Conservation (phyloP, 257 asterid species). For the Dorcoceras hygrometricum region DNA sequence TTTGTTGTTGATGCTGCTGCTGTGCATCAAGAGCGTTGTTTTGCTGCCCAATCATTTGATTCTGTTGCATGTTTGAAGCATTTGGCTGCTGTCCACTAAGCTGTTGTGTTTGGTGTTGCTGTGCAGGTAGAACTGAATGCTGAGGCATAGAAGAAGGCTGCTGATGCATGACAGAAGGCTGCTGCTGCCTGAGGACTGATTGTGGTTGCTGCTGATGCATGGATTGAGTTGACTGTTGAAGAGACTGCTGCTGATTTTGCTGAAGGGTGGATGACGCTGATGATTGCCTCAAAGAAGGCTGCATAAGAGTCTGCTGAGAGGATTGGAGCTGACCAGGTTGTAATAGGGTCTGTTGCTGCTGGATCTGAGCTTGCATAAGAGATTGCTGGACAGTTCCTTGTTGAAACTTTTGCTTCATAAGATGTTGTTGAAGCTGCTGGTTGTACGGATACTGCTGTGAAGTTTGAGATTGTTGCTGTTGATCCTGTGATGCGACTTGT, state of each 20-base stretch:
- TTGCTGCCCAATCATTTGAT: conserved; percentile 72
- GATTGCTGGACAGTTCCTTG: conserved; percentile 66
- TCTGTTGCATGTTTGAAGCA: conserved; percentile 66
- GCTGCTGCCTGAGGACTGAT: conserved; percentile 72
- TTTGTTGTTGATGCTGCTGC: conserved; percentile 60
- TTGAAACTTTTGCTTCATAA: conserved; percentile 69
- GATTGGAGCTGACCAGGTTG: conserved; percentile 77
- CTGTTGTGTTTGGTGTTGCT: conserved; percentile 66
- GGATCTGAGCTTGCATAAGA: conserved; percentile 67
- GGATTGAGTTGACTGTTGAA: conserved; percentile 70
- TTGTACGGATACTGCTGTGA: conserved; percentile 68
- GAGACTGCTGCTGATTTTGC: conserved; percentile 74
- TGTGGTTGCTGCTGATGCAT: conserved; percentile 84
- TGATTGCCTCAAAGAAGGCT: conserved; percentile 71
- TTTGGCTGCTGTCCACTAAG: conserved; percentile 64
- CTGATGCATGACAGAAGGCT: conserved; percentile 53
- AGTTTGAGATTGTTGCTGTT: conserved; percentile 73
- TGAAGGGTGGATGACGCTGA: conserved; percentile 60
- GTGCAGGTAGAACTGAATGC: conserved; percentile 49
- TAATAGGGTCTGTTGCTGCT: conserved; percentile 51
- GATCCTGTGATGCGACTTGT: conserved; percentile 61
- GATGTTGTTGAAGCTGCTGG: conserved; percentile 75
- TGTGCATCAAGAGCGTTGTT: conserved; percentile 64
- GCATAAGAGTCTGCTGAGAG: conserved; percentile 84
- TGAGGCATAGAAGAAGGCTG: conserved; percentile 59